Evolutionary conservation across 352 stramenopile species (phyloP).

Genomic region (Thraustochytrium sp.): DNA sequence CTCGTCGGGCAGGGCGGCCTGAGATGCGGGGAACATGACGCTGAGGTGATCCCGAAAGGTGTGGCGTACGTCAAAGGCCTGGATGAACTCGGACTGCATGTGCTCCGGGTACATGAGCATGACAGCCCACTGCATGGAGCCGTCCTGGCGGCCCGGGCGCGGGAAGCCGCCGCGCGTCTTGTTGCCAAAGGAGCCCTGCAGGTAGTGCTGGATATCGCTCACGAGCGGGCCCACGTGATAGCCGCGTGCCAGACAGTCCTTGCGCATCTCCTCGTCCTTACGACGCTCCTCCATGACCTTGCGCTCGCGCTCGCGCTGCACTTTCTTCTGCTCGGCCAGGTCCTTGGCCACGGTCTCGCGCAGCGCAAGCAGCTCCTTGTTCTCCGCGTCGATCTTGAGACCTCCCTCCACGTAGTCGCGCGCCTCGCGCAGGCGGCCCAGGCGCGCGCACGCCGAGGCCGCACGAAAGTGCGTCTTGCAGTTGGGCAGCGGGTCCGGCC

Average conservation of each 20-base stretch:
- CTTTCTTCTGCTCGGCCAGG: not conserved
- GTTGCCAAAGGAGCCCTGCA: conserved; percentile 16
- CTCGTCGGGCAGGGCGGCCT: not conserved
- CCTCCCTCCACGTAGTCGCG: not conserved
- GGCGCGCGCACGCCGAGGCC: not conserved
- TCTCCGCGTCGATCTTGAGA: conserved; percentile 6
- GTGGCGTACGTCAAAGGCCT: conserved; percentile 8
- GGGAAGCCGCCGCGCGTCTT: conserved; percentile 27
- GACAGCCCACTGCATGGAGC: conserved; percentile 30
- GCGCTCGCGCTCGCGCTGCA: conserved; percentile 13
- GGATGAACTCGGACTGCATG: conserved; percentile 42
- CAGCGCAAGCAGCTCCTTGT: not conserved
- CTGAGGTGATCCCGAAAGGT: conserved; percentile 31
- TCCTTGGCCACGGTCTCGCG: not conserved
- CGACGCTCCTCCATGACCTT: not conserved
- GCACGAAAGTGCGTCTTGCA: conserved; percentile 15
- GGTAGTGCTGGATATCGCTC: conserved; percentile 30
- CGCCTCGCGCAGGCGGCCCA: not conserved
- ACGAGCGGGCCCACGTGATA: conserved; percentile 6
- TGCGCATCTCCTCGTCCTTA: conserved; percentile 27
- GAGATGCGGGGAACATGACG: conserved; percentile 26
- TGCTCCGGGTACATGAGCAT: conserved; percentile 43
- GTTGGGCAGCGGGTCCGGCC: conserved; percentile 22
- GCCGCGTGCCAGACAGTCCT: conserved; percentile 5
- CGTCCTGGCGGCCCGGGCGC: not conserved